Conservation (phyloP, 1,284 basidiomycete genomes). For the Trichosporon sp. region DNA sequence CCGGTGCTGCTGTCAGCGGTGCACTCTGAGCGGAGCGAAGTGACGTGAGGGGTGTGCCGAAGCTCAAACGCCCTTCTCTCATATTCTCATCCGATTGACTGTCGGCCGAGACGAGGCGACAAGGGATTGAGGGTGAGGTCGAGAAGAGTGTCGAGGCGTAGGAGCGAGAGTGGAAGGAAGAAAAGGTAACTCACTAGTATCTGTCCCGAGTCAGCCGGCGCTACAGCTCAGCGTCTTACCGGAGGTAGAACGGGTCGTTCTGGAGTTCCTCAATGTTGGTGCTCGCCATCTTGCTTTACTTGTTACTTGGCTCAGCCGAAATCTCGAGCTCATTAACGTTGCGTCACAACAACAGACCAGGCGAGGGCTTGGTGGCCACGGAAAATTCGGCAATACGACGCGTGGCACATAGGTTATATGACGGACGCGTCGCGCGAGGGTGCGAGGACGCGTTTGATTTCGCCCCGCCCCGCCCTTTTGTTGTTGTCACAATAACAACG, state of each 20-base stretch:
- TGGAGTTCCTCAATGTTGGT: slow-evolving; percentile 41
- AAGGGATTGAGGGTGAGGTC: background rate
- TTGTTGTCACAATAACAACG: background rate
- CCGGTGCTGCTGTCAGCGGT: slow-evolving; percentile 67
- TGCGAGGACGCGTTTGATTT: slow-evolving; percentile 24
- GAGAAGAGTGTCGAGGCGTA: too few relatives aligned
- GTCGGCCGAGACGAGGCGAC: too few relatives aligned
- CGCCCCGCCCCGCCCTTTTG: background rate
- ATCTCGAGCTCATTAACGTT: background rate
- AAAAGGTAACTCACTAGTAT: slow-evolving; percentile 72
- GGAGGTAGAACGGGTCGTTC: slow-evolving; percentile 77
- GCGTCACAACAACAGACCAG: slow-evolving; percentile 13
- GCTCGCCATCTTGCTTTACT: background rate
- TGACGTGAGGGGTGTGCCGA: too few relatives aligned
- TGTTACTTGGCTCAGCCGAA: too few relatives aligned
- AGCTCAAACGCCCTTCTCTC: too few relatives aligned
- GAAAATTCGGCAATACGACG: slow-evolving; percentile 4
- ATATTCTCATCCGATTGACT: too few relatives aligned
- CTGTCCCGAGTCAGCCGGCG: slow-evolving; percentile 56
- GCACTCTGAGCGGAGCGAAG: too few relatives aligned
- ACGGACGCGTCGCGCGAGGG: slow-evolving; percentile 13
- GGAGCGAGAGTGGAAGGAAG: background rate
- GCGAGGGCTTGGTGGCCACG: slow-evolving; percentile 21
- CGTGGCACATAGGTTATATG: slow-evolving; percentile 20
- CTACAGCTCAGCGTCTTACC: slow-evolving; percentile 59